Percentiles rank a stretch among this genome's conserved stretches.
Evolutionary conservation across 2,329 filamentous ascomycete genomes (phyloP).

Genomic region (Penicillium sp.): DNA sequence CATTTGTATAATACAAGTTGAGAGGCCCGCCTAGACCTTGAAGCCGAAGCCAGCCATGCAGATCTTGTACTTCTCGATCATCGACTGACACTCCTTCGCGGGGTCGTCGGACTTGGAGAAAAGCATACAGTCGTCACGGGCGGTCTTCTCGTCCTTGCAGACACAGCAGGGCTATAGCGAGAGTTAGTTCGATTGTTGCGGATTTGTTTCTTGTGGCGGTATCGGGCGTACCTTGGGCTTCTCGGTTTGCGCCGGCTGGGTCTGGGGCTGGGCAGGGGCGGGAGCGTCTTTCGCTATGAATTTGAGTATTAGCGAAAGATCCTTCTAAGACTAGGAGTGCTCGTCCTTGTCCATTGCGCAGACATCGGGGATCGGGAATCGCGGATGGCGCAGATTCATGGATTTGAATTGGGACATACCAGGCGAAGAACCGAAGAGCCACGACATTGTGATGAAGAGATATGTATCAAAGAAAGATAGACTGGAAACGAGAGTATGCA

Average conservation of each 20-base stretch:
- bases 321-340: not conserved
- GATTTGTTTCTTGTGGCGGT: not conserved
- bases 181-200: not conserved
- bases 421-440: slow-evolving; percentile 37
- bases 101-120: slow-evolving; percentile 85
- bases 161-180: slow-evolving; percentile 82
- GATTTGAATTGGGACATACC: slow-evolving; percentile 21
- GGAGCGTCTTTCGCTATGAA: slow-evolving; percentile 22
- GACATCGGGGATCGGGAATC: slow-evolving; percentile 1
- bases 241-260: slow-evolving; percentile 27
- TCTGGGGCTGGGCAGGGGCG: slow-evolving; percentile 17
- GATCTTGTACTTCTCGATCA: slow-evolving; percentile 79
- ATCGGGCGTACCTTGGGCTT: slow-evolving; percentile 39
- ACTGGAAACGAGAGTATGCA: slow-evolving; percentile 1
- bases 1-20: slow-evolving; percentile 17
- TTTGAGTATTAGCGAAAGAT: slow-evolving; percentile 8
- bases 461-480: not conserved
- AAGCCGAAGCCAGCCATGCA: slow-evolving; percentile 96
- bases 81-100: slow-evolving; percentile 71
- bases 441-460: slow-evolving; percentile 29
- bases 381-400: not conserved
- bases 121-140: slow-evolving; percentile 97
- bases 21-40: slow-evolving; percentile 49
- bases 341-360: slow-evolving; percentile 13
- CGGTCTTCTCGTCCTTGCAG: slow-evolving; percentile 90